A percentile compares a stretch with the other conserved stretches of the same genome.
Evolutionary conservation across 495 filamentous ascomycete genomes (phyloP).

Genomic region (Pyronema domesticum): DNA sequence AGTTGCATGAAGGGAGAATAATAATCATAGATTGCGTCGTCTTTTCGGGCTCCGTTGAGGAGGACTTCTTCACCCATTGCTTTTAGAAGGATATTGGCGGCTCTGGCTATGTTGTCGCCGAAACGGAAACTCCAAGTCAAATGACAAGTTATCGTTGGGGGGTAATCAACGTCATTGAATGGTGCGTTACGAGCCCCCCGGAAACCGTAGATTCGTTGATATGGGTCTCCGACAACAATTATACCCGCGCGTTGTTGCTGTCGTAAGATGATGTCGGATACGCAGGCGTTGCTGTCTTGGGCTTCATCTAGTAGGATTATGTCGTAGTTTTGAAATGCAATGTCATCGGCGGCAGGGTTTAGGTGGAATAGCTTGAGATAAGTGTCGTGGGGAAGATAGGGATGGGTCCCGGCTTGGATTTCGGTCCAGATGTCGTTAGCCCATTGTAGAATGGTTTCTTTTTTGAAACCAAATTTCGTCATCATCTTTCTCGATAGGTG

Average conservation of each 20-base stretch:
- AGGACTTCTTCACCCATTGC: slow-evolving; percentile 10
- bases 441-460: slow-evolving; percentile 9
- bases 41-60: slow-evolving; percentile 11
- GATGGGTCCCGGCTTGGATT: slow-evolving; percentile 5
- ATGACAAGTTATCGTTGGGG: slow-evolving; percentile 8
- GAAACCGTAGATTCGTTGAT: slow-evolving; percentile 21
- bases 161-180: slow-evolving; percentile 9
- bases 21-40: background rate
- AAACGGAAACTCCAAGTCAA: slow-evolving; percentile 20
- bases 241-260: slow-evolving; percentile 4
- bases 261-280: slow-evolving; percentile 11
- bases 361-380: slow-evolving; percentile 17
- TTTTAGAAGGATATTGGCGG: slow-evolving; percentile 16
- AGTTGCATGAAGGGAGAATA: background rate
- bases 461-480: slow-evolving; percentile 6
- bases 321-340: slow-evolving; percentile 10
- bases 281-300: slow-evolving; percentile 15
- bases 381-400: slow-evolving; percentile 15
- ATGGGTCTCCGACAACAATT: slow-evolving; percentile 18
- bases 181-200: slow-evolving; percentile 11
- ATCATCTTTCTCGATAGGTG: slow-evolving; percentile 4
- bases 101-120: slow-evolving; percentile 12
- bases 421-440: slow-evolving; percentile 7
- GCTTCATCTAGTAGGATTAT: slow-evolving; percentile 19
- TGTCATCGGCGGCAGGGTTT: slow-evolving; percentile 4